Percentiles rank a stretch among this genome's conserved stretches.
phyloP scores from a whole-genome alignment of 495 filamentous ascomycete genomes.

The Tuber brumale region DNA sequence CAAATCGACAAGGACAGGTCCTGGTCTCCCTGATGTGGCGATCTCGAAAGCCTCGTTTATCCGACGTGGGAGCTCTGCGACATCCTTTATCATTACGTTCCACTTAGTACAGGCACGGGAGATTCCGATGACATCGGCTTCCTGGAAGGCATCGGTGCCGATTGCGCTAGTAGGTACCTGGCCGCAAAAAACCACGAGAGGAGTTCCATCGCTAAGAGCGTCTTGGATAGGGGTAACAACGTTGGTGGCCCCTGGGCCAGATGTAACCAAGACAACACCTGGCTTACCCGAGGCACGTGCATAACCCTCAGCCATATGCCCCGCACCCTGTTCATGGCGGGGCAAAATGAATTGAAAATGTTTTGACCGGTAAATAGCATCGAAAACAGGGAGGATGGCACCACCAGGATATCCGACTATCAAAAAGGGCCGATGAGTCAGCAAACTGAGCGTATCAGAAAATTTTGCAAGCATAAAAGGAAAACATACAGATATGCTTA shows the following conservation, averaged over 20 bases:
- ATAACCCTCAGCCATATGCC: slow-evolving; percentile 77
- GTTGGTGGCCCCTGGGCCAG: slow-evolving; percentile 72
- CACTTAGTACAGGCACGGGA: slow-evolving; percentile 74
- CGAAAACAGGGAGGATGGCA: slow-evolving; percentile 77
- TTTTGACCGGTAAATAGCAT: slow-evolving; percentile 73
- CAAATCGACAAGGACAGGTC: slow-evolving; percentile 72
- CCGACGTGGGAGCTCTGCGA: slow-evolving; percentile 66
- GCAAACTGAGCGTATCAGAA: slow-evolving; percentile 19
- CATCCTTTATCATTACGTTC: slow-evolving; percentile 77
- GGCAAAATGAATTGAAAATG: slow-evolving; percentile 75
- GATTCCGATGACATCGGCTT: slow-evolving; percentile 71
- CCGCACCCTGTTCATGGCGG: slow-evolving; percentile 72
- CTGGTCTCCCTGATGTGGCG: slow-evolving; percentile 66
- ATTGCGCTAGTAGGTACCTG: slow-evolving; percentile 67
- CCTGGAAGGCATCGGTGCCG: slow-evolving; percentile 75
- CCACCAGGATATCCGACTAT: slow-evolving; percentile 68
- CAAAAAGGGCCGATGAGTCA: slow-evolving; percentile 18
- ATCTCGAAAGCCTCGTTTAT: slow-evolving; percentile 86
- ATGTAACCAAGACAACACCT: slow-evolving; percentile 72
- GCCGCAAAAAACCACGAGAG: slow-evolving; percentile 72
- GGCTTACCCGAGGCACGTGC: slow-evolving; percentile 67
- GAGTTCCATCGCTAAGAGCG: slow-evolving; percentile 69
- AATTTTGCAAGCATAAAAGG: slow-evolving; percentile 6
- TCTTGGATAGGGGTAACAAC: slow-evolving; percentile 74
- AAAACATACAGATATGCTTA: slow-evolving; percentile 77